Evolutionary conservation across 129 eudicot species (phyloP).

Genomic region (Ambrosia trifida): DNA sequence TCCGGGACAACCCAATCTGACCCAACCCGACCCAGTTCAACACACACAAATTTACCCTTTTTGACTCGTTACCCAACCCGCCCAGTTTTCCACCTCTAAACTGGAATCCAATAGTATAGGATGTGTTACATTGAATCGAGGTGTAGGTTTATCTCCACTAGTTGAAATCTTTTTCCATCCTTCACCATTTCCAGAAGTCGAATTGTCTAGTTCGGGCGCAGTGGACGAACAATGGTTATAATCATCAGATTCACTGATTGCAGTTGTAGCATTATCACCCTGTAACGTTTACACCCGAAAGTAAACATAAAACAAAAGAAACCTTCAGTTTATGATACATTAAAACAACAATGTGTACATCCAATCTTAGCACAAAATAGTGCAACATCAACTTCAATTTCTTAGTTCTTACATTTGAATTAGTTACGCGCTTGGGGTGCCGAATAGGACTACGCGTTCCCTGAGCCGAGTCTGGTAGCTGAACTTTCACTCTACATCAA

Average conservation of each 20-base stretch:
- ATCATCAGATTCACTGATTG: slow-evolving; percentile 51
- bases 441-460: slow-evolving; percentile 90
- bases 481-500: slow-evolving; percentile 74
- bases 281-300: slow-evolving; percentile 30
- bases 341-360: slow-evolving; percentile 18
- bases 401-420: slow-evolving; percentile 66
- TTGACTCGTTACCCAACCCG: slow-evolving; percentile 7
- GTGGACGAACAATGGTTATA: slow-evolving; percentile 52
- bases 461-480: slow-evolving; percentile 84
- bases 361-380: background rate
- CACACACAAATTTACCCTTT: background rate
- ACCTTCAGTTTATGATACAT: background rate
- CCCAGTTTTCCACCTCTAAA: slow-evolving; percentile 4
- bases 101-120: slow-evolving; percentile 4
- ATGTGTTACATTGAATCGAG: slow-evolving; percentile 77
- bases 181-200: slow-evolving; percentile 60
- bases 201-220: slow-evolving; percentile 53
- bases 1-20: background rate
- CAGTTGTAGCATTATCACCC: slow-evolving; percentile 58
- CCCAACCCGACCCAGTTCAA: background rate
- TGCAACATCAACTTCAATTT: slow-evolving; percentile 21
- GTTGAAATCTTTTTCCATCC: slow-evolving; percentile 80
- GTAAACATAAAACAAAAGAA: slow-evolving; percentile 5
- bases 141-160: slow-evolving; percentile 85
- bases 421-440: slow-evolving; percentile 55